A percentile compares a stretch with the other conserved stretches of the same genome.
phyloP scores from a whole-genome alignment of 257 asterid genomes.

The Petunia axillaris region DNA sequence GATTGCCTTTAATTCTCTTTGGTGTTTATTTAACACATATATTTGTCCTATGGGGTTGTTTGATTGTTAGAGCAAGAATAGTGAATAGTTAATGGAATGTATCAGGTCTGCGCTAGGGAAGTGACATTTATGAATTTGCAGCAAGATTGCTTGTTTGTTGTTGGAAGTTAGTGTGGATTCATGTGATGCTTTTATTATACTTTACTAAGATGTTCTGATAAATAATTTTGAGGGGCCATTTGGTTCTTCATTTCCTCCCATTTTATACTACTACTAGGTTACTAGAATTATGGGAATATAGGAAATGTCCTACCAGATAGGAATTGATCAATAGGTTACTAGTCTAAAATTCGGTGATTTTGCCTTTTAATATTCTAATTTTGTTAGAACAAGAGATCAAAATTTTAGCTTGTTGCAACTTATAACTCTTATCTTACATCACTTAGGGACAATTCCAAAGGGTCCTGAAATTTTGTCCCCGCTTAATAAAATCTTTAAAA shows the following conservation, averaged over 20 bases:
- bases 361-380: no score
- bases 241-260: conserved; percentile 19
- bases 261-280: background rate
- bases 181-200: conserved; percentile 41
- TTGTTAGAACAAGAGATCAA: no score
- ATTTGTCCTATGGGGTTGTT: conserved; percentile 14
- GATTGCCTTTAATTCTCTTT: background rate
- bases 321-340: no score
- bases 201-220: background rate
- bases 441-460: no score
- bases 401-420: no score
- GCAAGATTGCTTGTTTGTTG: conserved; percentile 22
- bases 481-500: no score
- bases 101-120: background rate
- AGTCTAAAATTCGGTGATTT: no score
- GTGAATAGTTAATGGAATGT: background rate
- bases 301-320: no score
- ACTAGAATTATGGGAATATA: no score
- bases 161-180: conserved; percentile 22
- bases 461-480: no score
- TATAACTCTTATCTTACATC: no score
- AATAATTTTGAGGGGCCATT: conserved; percentile 22
- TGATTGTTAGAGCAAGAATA: conserved; percentile 12
- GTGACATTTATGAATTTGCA: conserved; percentile 19
- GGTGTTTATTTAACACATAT: background rate